Evolutionary conservation across 1,284 basidiomycete species (phyloP).

Genomic region (Tylopilus orsonianus): DNA sequence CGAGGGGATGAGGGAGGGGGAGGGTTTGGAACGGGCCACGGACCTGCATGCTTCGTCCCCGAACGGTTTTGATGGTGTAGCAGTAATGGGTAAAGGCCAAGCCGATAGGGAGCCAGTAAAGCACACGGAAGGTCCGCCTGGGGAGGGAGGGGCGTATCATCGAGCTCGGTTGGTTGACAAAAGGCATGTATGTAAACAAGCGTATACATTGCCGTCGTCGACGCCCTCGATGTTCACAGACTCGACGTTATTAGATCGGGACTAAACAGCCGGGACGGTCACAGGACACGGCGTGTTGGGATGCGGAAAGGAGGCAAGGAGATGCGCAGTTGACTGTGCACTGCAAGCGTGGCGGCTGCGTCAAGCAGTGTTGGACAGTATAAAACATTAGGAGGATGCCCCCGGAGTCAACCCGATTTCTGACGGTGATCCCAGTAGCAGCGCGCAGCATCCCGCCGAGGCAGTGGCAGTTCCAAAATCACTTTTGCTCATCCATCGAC

Average conservation of each 20-base stretch:
- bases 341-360: slow-evolving; percentile 7
- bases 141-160: slow-evolving; percentile 11
- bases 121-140: slow-evolving; percentile 26
- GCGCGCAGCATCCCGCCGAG: slow-evolving; percentile 3
- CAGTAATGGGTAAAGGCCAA: slow-evolving; percentile 51
- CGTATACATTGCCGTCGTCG: not conserved
- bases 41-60: slow-evolving; percentile 77
- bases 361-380: slow-evolving; percentile 1
- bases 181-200: too few species aligned
- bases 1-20: not conserved
- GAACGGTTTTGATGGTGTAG: slow-evolving; percentile 54
- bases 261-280: too few species aligned
- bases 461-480: slow-evolving; percentile 24
- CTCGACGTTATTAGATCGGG: too few species aligned
- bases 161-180: too few species aligned
- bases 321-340: slow-evolving; percentile 15
- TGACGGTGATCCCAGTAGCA: slow-evolving; percentile 8
- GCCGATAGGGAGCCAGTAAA: slow-evolving; percentile 61
- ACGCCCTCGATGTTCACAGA: too few species aligned
- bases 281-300: too few species aligned
- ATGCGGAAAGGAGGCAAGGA: too few species aligned
- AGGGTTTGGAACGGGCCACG: slow-evolving; percentile 12
- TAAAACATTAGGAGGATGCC: too few species aligned
- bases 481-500: slow-evolving; percentile 8
- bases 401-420: not conserved